Base-by-base conservation (phyloP, 1,139 yeast genomes). In the Wickerhamiella infanticola region DNA sequence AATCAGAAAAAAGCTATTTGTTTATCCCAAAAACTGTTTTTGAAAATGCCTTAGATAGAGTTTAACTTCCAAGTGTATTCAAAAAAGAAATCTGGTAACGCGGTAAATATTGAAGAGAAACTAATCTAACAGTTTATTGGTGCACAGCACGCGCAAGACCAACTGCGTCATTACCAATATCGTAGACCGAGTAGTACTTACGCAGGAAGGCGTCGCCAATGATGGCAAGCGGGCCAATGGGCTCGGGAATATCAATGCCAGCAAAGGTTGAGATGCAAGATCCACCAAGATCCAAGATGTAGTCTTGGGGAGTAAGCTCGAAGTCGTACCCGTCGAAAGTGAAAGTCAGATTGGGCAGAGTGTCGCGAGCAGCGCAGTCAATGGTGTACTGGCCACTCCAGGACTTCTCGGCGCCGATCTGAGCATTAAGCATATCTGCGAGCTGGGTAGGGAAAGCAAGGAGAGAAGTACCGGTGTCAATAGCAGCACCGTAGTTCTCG, bases 161-260 rank as follows among this genome's bases (percentile, higher is more conserved):
- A 59, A 90, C 95, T 44, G 95, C 90, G 63, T 86, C 72, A 65
- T 79, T 78, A 61, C 83, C 85, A 60, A 86, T 66, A 64, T 90
- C 97, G 67, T 90, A 90, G 57, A 90, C 75, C 37, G 96, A 84
- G 74, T 90, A 90, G 72, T 79, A 88, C 63, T 73, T 81, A 72
- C 98, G 84, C 67, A 90, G 76, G 81, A 90, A 90, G 18, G 96
- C 93, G 63, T 90, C 98, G 62, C 98, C 98, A 56, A 90, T 70
- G 61, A 90, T 88, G 50, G 96, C 94, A 68, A 90, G 67, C 55
- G 95, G 96, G 49, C 97, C 97, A 58, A 88, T 80, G 53, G 97
- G 96, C 56, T 79, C 84, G 44, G 97, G 97, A 77, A 90, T 79
- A 63, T 90, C 98, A 88, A 90, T 78, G 58, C 95, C 94, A 33